These are phyloP conservation scores for Aspergillus sclerotiicarbonarius DNA, from an alignment of 495 filamentous ascomycete species.

Conservation along the genomic window DNA sequence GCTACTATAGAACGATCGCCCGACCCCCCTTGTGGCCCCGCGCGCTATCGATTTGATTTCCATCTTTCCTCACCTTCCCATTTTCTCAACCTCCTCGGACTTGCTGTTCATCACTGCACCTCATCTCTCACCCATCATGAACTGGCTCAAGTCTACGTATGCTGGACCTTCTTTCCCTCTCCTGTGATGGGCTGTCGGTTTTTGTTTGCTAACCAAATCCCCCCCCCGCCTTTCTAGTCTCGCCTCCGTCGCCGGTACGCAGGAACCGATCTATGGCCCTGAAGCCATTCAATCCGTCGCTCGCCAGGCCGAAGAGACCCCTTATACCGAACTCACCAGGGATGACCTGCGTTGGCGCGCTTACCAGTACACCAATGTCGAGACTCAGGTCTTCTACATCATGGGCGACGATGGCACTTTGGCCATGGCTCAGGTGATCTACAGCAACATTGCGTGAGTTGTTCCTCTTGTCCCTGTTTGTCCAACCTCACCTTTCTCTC, in stretches of 20 bases:
- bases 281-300: conserved; percentile 82
- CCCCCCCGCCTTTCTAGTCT: conserved; percentile 52
- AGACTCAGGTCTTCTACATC: conserved; percentile 96
- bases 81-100: conserved; percentile 22
- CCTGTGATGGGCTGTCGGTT: conserved; percentile 1
- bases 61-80: conserved; percentile 22
- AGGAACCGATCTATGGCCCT: conserved; percentile 95
- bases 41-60: conserved; percentile 35
- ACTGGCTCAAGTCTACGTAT: conserved; percentile 74
- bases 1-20: conserved; percentile 3
- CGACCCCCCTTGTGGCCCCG: conserved; percentile 28
- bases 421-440: conserved; percentile 86
- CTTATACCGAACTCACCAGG: conserved; percentile 75
- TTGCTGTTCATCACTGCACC: conserved; percentile 12
- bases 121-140: conserved; percentile 41
- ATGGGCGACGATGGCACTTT: conserved; percentile 73
- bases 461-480: neutral
- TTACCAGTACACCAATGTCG: conserved; percentile 81
- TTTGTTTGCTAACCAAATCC: conserved; percentile 21
- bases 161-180: conserved; percentile 23
- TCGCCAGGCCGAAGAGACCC: conserved; percentile 70
- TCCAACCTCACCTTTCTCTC: conserved; percentile 4
- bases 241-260: conserved; percentile 87
- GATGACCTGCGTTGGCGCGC: conserved; percentile 79
- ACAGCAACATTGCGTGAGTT: conserved; percentile 93